Evolutionary conservation across 768 basidiomycete species (phyloP).

Genomic region (Russula brevipes): DNA sequence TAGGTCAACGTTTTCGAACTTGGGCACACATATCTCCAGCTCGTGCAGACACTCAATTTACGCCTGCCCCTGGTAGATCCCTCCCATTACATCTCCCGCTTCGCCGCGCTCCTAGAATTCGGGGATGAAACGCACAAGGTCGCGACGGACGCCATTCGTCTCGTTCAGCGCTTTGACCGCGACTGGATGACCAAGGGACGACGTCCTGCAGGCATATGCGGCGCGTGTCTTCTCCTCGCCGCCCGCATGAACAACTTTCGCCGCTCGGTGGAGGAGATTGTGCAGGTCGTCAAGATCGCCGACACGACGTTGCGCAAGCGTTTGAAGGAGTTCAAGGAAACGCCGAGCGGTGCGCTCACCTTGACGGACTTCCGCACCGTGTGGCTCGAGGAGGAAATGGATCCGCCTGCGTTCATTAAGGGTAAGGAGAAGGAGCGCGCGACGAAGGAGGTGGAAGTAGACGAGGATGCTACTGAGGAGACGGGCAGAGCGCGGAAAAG

Average conservation of each 20-base stretch:
- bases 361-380: constrained; percentile 85
- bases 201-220: constrained; percentile 95
- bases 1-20: constrained; percentile 98
- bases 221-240: constrained; percentile 89
- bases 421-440: constrained; percentile 67
- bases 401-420: constrained; percentile 84
- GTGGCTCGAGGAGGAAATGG: constrained; percentile 88
- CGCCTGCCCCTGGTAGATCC: constrained; percentile 89
- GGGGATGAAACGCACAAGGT: constrained; percentile 91
- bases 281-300: constrained; percentile 99
- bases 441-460: constrained; percentile 40
- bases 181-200: constrained; percentile 98
- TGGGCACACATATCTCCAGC: constrained; percentile 91
- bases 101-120: constrained; percentile 91
- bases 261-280: constrained; percentile 88
- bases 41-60: constrained; percentile 82
- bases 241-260: constrained; percentile 99
- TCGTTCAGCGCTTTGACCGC: constrained; percentile 88
- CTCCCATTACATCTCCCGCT: constrained; percentile 93
- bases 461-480: constrained; percentile 29
- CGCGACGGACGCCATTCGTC: constrained; percentile 87
- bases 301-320: constrained; percentile 91
- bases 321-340: constrained; percentile 90
- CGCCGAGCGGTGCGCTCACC: constrained; percentile 78
- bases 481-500: constrained; percentile 30